These are phyloP conservation scores for Ilyonectria mors-panacis DNA, from an alignment of 2,329 filamentous ascomycete genomes.

Conservation along the genomic window DNA sequence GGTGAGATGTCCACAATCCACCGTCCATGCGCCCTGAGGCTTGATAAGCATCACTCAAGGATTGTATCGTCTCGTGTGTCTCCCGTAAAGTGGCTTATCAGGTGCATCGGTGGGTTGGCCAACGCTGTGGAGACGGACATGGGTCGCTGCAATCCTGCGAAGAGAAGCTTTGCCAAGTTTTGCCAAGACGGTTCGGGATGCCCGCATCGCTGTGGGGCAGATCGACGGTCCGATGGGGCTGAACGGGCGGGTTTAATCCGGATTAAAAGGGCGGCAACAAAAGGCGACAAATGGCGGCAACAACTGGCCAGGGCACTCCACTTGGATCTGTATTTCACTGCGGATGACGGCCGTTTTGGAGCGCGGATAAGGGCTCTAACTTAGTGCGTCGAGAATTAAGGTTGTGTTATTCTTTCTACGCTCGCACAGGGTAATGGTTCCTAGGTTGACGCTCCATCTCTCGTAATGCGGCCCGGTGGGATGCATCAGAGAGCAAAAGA, in stretches of 20 bases:
- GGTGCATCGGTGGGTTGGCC: neutral
- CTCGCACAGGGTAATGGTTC: too few species aligned
- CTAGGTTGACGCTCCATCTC: too few species aligned
- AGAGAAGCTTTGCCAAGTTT: constrained; percentile 21
- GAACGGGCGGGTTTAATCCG: constrained; percentile 12
- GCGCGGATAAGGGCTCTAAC: too few species aligned
- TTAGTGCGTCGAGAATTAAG: too few species aligned
- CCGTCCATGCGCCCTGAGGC: neutral
- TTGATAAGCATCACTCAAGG: neutral
- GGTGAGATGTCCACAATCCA: neutral
- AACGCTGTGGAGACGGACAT: neutral
- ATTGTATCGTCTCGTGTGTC: neutral
- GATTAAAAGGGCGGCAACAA: neutral
- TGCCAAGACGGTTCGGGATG: constrained; percentile 19
- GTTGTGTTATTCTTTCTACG: too few species aligned
- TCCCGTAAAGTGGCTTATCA: neutral
- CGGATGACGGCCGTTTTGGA: neutral
- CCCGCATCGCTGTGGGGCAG: constrained; percentile 14
- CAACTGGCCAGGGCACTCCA: too few species aligned
- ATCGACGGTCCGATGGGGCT: constrained; percentile 3
- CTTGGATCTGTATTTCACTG: neutral
- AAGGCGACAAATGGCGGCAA: too few species aligned
- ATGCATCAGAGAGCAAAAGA: too few species aligned
- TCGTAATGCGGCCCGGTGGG: too few species aligned
- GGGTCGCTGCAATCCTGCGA: constrained; percentile 8